Base-by-base conservation (phyloP, 495 filamentous ascomycete species). In the Hypoxylon lenormandii region DNA sequence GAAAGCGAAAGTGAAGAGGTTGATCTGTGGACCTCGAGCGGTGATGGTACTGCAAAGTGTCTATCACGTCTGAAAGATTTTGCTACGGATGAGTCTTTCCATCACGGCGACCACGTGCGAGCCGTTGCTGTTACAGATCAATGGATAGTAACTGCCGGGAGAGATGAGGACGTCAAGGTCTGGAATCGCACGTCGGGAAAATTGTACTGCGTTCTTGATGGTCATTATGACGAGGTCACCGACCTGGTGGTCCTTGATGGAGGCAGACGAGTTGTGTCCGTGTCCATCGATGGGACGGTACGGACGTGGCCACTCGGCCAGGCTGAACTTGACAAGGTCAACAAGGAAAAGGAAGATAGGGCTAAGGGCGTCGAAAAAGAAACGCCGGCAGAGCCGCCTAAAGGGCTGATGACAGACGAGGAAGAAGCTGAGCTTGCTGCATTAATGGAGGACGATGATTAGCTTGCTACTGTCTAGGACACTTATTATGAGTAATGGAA, bases 221-320 rank as follows among this genome's bases (percentile, higher is more conserved):
- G 95, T 0, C 95, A 98, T 76, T 97, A 87, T 75, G 92, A 98
- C 68, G 95, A 97, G 73, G 90, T 98, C 23, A 97, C 91, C 4
- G 92, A 90, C 37, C 77, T 97, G 37, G 81, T 89, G 1, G 72
- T 96, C 37, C 70, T 93, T 8, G 85, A 82, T 13, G 80, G 76
- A 19, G 77, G 79, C 1, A 78, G 77, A 46, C 85, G 80, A 42
- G 80, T 95, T 23, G 88, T 90, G 36, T 97, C 92, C 73, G 92
- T 92, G 30, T 86, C 89, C 19, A 96, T 97, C 66, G 95, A 98
- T 81, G 91, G 87, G 0, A 98, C 95, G 3, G 80, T 97, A 36
- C 86, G 95, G 69, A 85, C 82, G 37, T 98, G 95, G 95, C 84
- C 86, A 8, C 77, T 97, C 54, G 81, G 81, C 40, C 86, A 83